Evolutionary conservation across 441 rosid genomes (phyloP), one percentile per base, ranked within the genome.

Genomic region (Aquilaria agallochum): DNA sequence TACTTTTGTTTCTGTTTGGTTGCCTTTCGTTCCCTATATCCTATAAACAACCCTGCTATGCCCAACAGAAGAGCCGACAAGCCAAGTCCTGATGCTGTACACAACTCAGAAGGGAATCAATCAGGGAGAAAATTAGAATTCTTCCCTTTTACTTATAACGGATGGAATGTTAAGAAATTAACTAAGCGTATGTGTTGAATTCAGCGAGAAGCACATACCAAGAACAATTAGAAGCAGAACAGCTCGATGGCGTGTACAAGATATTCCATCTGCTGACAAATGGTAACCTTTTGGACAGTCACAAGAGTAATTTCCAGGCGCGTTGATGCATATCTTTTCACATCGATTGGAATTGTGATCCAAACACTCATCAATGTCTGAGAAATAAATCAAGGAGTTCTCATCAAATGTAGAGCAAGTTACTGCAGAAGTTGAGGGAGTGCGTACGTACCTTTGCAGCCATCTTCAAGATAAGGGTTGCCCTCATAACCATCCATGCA

Each of bases 261-360:
- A 64, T 0, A 0, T 6, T 44, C 76, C 80, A 44, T 2, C 51
- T 42, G 8, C 60, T 7, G 42, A 63, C 3, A 76, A 74, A 59
- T 72, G 67, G 27, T 66, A 68, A 11, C 71, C 72, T 2, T 66
- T 57, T 8, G 55, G 62, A 60, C 78, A 80, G 1, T 4, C 4
- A n/a, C 81, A 77, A 0, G 52, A 46, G 31, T 47, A 54, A 15
- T 27, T 64, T 55, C 68, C 59, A 10, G 4, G 0, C 27, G 55
- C 36, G 30, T 63, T 63, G 31, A 30, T 11, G 48, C 59, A 63
- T 7, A 53, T 45, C 44, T 14, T 15, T 48, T 49, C 47, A 15
- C 53, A 64, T 2, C 11, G 15, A 51, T 52, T 42, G 7, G 53
- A 50, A 30, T 15, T 52, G n/a, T 11, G 33, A 30, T 40, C 47